Base-by-base conservation (phyloP, 2,329 filamentous ascomycete species). In the Colletotrichum kahawae region DNA sequence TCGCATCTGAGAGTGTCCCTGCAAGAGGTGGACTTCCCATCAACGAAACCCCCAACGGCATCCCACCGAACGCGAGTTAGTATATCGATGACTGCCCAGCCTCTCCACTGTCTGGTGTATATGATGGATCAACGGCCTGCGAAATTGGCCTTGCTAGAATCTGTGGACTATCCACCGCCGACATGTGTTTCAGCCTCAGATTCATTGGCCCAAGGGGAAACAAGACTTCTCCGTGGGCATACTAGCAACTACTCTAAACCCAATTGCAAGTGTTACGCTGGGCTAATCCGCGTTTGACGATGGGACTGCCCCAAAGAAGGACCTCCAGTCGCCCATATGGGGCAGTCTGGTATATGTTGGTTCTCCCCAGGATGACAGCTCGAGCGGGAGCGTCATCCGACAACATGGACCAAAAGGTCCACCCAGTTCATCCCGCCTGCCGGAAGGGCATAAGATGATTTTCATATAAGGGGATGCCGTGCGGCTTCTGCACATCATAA, bases 41-140 rank as follows among this genome's bases (percentile, higher is more conserved):
- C 64, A 16, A n/a, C 8, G 43, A 27, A n/a, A 21, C 16, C 33
- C 24, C 48, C 29, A 27, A 31, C 56, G 29, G 63, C 16, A 31
- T 38, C 29, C 65, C 48, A 70, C 36, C 31, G 29, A 57, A 27
- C 14, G 2, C 18, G 27, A 16, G 8, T 69, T 51, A 34, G 59
- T 70, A 56, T 74, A 60, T 74, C n/a, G 71, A 60, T n/a, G 51
- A 74, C 67, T 70, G 71, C 71, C 71, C 27, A 74, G 71, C 54
- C 36, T 70, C 59, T 65, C 67, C 71, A 74, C 59, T 31, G 70
- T 66, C 21, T 66, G n/a, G 60, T 31, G 29, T 74, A 70, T n/a
- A 70, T 66, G 70, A 66, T n/a, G 43, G 21, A 34, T 51, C 27
- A 51, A 27, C 59, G 18, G 8, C 18, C 43, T 51, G 43, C 43